Conservation (phyloP, 192 early-diverging fungal species). For the Mortierella claussenii region DNA sequence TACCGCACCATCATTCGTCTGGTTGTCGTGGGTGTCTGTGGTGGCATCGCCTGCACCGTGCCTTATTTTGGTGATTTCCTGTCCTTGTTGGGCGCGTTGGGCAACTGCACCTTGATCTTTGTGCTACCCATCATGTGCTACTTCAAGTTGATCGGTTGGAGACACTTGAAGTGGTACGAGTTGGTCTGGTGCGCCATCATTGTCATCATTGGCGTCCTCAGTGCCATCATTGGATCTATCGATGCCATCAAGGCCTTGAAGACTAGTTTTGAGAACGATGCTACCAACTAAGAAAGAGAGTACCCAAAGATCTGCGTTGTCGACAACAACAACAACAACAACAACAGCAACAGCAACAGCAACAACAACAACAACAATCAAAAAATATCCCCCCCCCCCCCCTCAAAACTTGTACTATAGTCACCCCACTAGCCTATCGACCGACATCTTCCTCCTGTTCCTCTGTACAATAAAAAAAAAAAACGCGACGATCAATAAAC, state of each 20-base stretch:
- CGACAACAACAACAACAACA: too few species aligned
- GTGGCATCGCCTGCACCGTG: conserved; percentile 70
- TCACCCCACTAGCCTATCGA: too few species aligned
- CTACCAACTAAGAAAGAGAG: too few species aligned
- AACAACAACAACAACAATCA: too few species aligned
- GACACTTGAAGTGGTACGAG: conserved; percentile 57
- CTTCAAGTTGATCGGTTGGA: conserved; percentile 76
- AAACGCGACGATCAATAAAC: too few species aligned
- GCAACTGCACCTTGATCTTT: conserved; percentile 85
- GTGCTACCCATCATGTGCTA: conserved; percentile 84
- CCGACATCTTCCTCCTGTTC: too few species aligned
- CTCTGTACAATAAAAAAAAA: too few species aligned
- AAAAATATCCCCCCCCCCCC: too few species aligned
- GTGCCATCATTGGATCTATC: conserved; percentile 71
- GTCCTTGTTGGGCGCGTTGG: conserved; percentile 85
- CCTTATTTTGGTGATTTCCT: conserved; percentile 86
- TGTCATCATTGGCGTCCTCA: conserved; percentile 69
- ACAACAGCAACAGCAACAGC: too few species aligned
- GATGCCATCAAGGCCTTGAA: conserved; percentile 70
- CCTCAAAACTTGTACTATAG: too few species aligned
- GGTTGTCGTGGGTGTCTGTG: conserved; percentile 62
- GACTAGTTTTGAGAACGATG: conserved; percentile 49
- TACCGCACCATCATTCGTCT: conserved; percentile 68
- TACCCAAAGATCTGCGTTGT: too few species aligned
- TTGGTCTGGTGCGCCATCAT: conserved; percentile 64